phyloP scores from a whole-genome alignment of 2,329 filamentous ascomycete genomes.

The Ascomycota sp. region DNA sequence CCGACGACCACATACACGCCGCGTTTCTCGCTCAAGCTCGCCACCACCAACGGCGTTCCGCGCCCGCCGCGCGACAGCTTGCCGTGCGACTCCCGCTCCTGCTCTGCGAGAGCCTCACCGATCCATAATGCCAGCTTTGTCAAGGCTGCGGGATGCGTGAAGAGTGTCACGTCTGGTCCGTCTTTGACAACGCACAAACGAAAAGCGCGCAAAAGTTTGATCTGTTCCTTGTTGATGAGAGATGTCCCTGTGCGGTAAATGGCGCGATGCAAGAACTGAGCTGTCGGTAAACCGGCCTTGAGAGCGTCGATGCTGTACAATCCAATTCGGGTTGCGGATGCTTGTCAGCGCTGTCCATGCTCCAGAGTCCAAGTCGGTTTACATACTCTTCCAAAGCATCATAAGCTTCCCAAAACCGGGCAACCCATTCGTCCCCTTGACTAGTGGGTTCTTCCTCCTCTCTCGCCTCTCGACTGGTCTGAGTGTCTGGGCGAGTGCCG shows the following conservation, averaged over 20 bases:
- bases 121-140: constrained; percentile 92
- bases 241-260: constrained; percentile 86
- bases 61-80: constrained; percentile 46
- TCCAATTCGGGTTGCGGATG: constrained; percentile 1
- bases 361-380: too few relatives aligned
- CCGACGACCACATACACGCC: constrained; percentile 87
- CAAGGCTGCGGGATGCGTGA: constrained; percentile 78
- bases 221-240: constrained; percentile 81
- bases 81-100: constrained; percentile 60
- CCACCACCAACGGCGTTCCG: constrained; percentile 74
- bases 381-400: constrained; percentile 50
- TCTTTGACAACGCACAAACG: constrained; percentile 93
- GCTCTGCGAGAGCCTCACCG: constrained; percentile 74
- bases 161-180: constrained; percentile 75
- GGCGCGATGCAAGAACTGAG: constrained; percentile 75
- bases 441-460: constrained; percentile 26
- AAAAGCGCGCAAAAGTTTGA: constrained; percentile 79
- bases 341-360: too few relatives aligned
- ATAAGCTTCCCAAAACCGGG: constrained; percentile 51
- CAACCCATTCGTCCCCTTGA: constrained; percentile 43
- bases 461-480: constrained; percentile 19
- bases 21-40: constrained; percentile 67
- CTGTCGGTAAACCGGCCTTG: constrained; percentile 56
- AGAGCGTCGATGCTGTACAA: constrained; percentile 47
- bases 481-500: constrained; percentile 9